phyloP scores from a whole-genome alignment of 192 early-diverging fungal genomes.

The Coemansia sp. region DNA sequence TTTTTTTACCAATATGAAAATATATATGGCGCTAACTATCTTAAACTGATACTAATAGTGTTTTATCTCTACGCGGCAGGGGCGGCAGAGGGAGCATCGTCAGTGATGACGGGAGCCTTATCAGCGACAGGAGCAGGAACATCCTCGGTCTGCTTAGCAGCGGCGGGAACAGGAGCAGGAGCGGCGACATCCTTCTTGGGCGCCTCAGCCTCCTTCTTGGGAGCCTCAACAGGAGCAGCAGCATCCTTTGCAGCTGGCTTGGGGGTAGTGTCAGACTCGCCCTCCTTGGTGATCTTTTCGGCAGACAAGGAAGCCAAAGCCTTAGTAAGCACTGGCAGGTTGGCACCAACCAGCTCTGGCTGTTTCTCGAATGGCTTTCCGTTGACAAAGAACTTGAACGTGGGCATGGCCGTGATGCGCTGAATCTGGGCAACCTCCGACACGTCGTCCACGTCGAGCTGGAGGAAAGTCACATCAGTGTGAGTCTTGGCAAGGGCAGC shows the following conservation, averaged over 20 bases:
- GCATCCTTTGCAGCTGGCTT: background rate
- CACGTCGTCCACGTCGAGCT: conserved; percentile 82
- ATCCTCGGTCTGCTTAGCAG: conserved; percentile 2
- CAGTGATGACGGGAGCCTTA: conserved; percentile 1
- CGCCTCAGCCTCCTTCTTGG: background rate
- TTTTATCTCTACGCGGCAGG: conserved; percentile 9
- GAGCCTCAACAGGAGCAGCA: conserved; percentile 1
- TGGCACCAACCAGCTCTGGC: conserved; percentile 29
- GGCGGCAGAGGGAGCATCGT: conserved; percentile 1
- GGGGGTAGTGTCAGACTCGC: background rate
- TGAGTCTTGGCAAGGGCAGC: conserved; percentile 56
- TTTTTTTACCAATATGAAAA: conserved; percentile 1
- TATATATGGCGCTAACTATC: background rate
- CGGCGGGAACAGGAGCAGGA: background rate
- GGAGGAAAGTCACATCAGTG: conserved; percentile 65
- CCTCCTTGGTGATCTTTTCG: background rate
- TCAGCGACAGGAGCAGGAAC: background rate
- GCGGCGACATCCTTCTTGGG: background rate
- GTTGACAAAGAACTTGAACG: conserved; percentile 71
- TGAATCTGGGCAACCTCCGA: conserved; percentile 38
- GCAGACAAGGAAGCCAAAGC: background rate
- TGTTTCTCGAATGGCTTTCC: conserved; percentile 56
- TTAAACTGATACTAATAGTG: background rate
- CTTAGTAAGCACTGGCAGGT: conserved; percentile 7
- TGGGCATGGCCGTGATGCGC: conserved; percentile 69